Evolutionary conservation across 1,284 basidiomycete species (phyloP), one percentile per base, ranked within the genome.

Genomic region (Porogramme epimiltina): DNA sequence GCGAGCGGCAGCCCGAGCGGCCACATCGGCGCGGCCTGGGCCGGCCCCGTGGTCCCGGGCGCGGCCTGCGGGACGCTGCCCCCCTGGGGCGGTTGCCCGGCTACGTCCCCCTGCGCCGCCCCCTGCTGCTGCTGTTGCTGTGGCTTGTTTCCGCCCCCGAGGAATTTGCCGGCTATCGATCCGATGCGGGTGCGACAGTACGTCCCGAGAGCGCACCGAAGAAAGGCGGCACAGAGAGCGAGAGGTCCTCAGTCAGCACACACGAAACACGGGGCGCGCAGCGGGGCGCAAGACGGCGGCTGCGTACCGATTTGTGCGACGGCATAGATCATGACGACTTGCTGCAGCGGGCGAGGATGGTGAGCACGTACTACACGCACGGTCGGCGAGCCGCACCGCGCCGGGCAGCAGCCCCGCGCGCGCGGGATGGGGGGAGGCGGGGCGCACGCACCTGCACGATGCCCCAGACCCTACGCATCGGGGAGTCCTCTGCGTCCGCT

Each of bases 301-400:
- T 31, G 69, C 80, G 50, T 60, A 87, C 87, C 81, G 34, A 87
- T 62, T 66, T 88, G 85, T 39, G 81, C 77, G 36, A 87, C 62
- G 20, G 75, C 76, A 73, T 78, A 89, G 51, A 85, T 69, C 47
- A 89, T 57, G 40, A 89, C 69, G 18, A 82, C 66, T 89, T 89
- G 86, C 87, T 89, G 55, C 9, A 50, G 22, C 34, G 9, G 28
- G 13, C 28, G 28, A 31, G 13, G 28, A 31, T 8, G 8, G 28
- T 31, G 6, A 31, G n/a, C n/a, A n/a, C n/a, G n/a, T n/a, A n/a
- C n/a, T n/a, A n/a, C n/a, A n/a, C n/a, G n/a, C n/a, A n/a, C n/a
- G n/a, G n/a, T n/a, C n/a, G n/a, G n/a, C n/a, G n/a, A n/a, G n/a
- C n/a, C n/a, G n/a, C n/a, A n/a, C n/a, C n/a, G n/a, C n/a, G n/a